Base-by-base conservation (phyloP, 371 early-diverging fungal species). In the Gilbertella persicaria region DNA sequence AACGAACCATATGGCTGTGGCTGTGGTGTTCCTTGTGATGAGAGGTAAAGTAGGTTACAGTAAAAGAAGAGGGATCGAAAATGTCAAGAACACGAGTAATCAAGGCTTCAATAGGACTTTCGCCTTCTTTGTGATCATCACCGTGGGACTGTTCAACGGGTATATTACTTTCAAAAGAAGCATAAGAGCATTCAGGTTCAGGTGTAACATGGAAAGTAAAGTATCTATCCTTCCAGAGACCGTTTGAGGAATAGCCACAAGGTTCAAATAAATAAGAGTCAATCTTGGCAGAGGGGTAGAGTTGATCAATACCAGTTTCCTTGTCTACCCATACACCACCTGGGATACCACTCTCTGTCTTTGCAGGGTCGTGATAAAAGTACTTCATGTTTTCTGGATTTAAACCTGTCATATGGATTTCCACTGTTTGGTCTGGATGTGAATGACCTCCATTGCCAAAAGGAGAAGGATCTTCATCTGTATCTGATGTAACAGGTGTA, bases 161-260 rank as follows among this genome's bases (percentile, higher is more conserved):
- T 45, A 95, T 82, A 62, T 91, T 94, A 43, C 94, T 92, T 74
- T 97, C 97, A 66, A 97, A 95, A 36, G 92, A 92, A 30, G 97
- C 97, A 63, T 96, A 97, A n/a, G 96, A 95, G 85, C 94, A 97
- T 56, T 82, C 75, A 19, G 82, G 86, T 71, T 97, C 97, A n/a
- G 97, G 97, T n/a, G 97, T 97, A n/a, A 97, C 96, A 62, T 97
- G 97, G 67, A 95, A 88, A n/a, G 91, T 95, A 66, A 83, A 96
- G 72, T 96, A 97, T 55, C 89, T 82, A 35, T 82, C 87, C 12
- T 78, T 71, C 54, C 80, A 82, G n/a, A 96, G 68, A 4, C 90
- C 95, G 63, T 97, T 96, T 61, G 90, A 80, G 13, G 95, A 95
- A 66, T 92, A 96, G 6, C 97, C 96, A 65, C 96, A 96, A 4